phyloP scores from a whole-genome alignment of 2,329 filamentous ascomycete genomes.

The Ophiostoma sp. region DNA sequence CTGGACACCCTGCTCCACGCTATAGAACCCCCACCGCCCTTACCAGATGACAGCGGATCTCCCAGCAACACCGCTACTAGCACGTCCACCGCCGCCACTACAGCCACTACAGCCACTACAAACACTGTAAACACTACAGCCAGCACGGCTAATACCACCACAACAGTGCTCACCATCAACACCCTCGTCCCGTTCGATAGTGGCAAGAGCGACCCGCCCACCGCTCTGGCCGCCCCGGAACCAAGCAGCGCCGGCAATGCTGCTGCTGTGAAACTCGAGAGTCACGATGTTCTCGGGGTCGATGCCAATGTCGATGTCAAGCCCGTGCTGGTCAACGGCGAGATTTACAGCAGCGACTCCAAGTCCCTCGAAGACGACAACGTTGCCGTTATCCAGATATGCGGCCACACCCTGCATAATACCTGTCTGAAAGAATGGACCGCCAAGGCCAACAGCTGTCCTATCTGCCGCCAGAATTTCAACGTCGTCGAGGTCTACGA shows the following conservation, averaged over 20 bases:
- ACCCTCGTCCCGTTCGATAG: conserved; percentile 1
- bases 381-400: conserved; percentile 63
- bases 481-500: conserved; percentile 83
- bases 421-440: conserved; percentile 91
- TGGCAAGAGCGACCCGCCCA: conserved; percentile 12
- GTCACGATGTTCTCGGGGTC: background rate
- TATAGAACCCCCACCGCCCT: conserved; percentile 29
- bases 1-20: conserved; percentile 51
- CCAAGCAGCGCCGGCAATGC: background rate
- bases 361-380: conserved; percentile 36
- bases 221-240: conserved; percentile 14
- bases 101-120: background rate
- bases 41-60: conserved; percentile 20
- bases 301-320: background rate
- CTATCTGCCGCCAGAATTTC: conserved; percentile 89
- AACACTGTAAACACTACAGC: background rate
- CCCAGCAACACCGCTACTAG: conserved; percentile 12
- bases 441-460: conserved; percentile 94
- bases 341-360: conserved; percentile 27
- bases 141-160: conserved; percentile 16
- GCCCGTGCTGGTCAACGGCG: background rate
- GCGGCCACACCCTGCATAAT: conserved; percentile 89
- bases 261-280: background rate
- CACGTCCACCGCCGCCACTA: conserved; percentile 20
- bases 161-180: conserved; percentile 11